phyloP scores from a whole-genome alignment of 257 asterid species.

The Forsythia viridissima region DNA sequence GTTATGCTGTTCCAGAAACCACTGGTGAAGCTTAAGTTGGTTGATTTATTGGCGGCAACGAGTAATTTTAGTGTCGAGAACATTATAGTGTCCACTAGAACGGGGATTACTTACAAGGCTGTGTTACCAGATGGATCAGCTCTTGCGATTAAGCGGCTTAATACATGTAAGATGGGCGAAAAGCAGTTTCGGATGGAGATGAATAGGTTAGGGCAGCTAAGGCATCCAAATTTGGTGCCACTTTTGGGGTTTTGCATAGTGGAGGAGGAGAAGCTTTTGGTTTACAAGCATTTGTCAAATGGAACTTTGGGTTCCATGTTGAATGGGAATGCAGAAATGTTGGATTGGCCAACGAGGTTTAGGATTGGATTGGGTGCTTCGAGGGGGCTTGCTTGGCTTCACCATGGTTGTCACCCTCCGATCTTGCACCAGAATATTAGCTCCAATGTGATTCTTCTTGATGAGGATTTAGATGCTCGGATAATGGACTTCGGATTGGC shows the following conservation, averaged over 20 bases:
- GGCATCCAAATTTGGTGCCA: conserved; percentile 74
- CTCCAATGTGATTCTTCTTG: conserved; percentile 58
- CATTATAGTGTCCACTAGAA: conserved; percentile 44
- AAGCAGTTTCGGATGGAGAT: conserved; percentile 63
- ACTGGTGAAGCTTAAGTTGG: conserved; percentile 53
- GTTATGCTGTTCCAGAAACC: conserved; percentile 67
- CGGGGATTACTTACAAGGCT: conserved; percentile 59
- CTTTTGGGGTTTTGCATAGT: conserved; percentile 64
- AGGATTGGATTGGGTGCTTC: conserved; percentile 58
- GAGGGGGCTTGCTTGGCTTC: conserved; percentile 77
- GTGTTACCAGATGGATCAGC: conserved; percentile 63
- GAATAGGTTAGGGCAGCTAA: conserved; percentile 62
- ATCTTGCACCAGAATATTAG: conserved; percentile 61
- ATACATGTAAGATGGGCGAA: conserved; percentile 50
- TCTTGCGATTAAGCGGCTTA: conserved; percentile 55
- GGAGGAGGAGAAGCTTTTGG: conserved; percentile 67
- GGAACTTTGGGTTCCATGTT: conserved; percentile 57
- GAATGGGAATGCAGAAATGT: conserved; percentile 21
- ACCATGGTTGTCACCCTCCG: conserved; percentile 70
- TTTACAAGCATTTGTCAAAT: conserved; percentile 54
- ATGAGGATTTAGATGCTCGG: conserved; percentile 65
- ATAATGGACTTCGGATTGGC: conserved; percentile 70
- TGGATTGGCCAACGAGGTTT: conserved; percentile 60
- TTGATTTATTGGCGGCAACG: conserved; percentile 57
- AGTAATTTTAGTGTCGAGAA: conserved; percentile 40